Conservation (phyloP, 805 yeast genomes). For the Lipomyces japonicus region DNA sequence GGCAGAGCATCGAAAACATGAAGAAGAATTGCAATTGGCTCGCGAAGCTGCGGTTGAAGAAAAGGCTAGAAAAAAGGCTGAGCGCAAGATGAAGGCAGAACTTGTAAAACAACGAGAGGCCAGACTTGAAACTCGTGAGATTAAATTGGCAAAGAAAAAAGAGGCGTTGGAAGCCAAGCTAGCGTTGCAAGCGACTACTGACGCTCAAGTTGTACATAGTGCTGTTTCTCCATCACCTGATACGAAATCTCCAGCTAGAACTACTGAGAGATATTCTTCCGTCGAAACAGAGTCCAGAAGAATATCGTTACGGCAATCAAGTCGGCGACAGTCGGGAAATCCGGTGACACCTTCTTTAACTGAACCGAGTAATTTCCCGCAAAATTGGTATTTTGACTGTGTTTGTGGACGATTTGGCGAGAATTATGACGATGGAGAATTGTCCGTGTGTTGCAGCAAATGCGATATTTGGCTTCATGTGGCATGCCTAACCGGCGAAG, state of each 20-base stretch:
- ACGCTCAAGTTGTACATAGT: not conserved
- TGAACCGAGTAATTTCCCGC: constrained; percentile 12
- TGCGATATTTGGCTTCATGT: constrained; percentile 45
- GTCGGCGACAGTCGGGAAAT: constrained; percentile 7
- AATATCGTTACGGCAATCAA: constrained; percentile 19
- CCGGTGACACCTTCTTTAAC: constrained; percentile 10
- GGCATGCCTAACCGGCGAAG: constrained; percentile 35
- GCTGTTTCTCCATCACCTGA: constrained; percentile 7
- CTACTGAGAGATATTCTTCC: constrained; percentile 15
- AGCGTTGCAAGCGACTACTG: constrained; percentile 9
- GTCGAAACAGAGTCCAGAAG: constrained; percentile 11
- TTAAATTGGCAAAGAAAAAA: constrained; percentile 16
- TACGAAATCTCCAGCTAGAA: constrained; percentile 7
- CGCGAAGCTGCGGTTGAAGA: constrained; percentile 23
- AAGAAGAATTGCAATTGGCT: constrained; percentile 27
- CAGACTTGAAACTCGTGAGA: constrained; percentile 14
- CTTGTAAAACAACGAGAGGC: constrained; percentile 18
- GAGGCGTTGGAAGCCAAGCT: constrained; percentile 15
- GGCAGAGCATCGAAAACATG: constrained; percentile 27
- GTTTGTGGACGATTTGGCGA: constrained; percentile 40
- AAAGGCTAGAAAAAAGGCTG: constrained; percentile 15
- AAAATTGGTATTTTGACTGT: constrained; percentile 42
- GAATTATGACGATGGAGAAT: constrained; percentile 42
- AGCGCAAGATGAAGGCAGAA: constrained; percentile 16
- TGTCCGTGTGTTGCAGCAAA: constrained; percentile 40